Evolutionary conservation across 2,329 filamentous ascomycete species (phyloP).

Genomic region (Shiraia bambusicola): DNA sequence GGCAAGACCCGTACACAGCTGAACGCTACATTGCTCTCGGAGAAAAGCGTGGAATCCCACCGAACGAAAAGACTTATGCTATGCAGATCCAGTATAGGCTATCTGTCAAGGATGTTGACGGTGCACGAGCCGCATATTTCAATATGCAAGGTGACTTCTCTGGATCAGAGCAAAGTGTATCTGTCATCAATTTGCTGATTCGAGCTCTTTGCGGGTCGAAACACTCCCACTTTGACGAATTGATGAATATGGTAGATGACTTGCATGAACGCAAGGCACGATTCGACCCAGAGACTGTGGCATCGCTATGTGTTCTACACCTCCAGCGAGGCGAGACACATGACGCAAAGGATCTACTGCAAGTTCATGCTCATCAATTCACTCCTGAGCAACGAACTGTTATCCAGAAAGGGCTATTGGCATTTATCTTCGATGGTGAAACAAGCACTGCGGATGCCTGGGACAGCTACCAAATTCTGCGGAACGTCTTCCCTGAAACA

Average conservation of each 20-base stretch:
- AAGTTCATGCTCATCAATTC: conserved; percentile 70
- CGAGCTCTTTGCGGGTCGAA: conserved; percentile 64
- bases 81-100: conserved; percentile 76
- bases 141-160: conserved; percentile 60
- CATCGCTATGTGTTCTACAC: conserved; percentile 71
- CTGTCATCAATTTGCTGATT: conserved; percentile 70
- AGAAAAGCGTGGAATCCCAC: conserved; percentile 62
- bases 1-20: conserved; percentile 68
- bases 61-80: conserved; percentile 70
- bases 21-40: conserved; percentile 72
- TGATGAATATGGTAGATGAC: conserved; percentile 72
- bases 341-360: conserved; percentile 80
- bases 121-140: conserved; percentile 66
- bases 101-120: conserved; percentile 70
- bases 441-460: conserved; percentile 65
- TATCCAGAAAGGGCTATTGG: conserved; percentile 66
- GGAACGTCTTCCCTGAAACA: conserved; percentile 62
- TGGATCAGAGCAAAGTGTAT: conserved; percentile 60
- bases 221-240: conserved; percentile 66
- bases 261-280: conserved; percentile 68
- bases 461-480: conserved; percentile 62
- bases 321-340: conserved; percentile 73
- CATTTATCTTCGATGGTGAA: conserved; percentile 67
- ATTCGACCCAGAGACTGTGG: conserved; percentile 73
- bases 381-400: conserved; percentile 67